Conservation (phyloP, 2,329 filamentous ascomycete species). For the Nemania sp. region DNA sequence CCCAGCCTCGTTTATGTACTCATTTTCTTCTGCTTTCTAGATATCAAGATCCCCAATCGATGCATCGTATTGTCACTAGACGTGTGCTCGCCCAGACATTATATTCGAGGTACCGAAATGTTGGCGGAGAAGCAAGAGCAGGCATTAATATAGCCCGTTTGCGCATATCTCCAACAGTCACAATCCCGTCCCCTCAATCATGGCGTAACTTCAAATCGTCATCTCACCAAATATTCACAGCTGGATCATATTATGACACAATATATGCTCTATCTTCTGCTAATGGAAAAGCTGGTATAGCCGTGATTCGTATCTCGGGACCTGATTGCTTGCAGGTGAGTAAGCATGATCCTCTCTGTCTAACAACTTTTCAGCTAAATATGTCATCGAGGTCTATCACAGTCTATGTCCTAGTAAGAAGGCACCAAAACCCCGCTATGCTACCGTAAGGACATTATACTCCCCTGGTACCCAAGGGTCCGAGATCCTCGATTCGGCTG, state of each 20-base stretch:
- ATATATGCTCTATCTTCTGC: conserved; percentile 94
- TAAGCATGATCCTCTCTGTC: conserved; percentile 18
- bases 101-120: conserved; percentile 12
- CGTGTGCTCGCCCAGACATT: conserved; percentile 28
- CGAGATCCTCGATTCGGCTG: conserved; percentile 74
- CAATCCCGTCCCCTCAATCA: conserved; percentile 4
- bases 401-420: conserved; percentile 53
- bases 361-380: conserved; percentile 26
- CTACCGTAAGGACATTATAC: conserved; percentile 74
- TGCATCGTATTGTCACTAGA: conserved; percentile 34
- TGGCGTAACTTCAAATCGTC: conserved; percentile 11
- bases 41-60: conserved; percentile 20
- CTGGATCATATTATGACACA: conserved; percentile 55
- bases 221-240: conserved; percentile 2
- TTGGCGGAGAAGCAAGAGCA: conserved; percentile 6
- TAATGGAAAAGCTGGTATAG: conserved; percentile 83
- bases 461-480: conserved; percentile 45
- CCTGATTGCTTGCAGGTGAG: conserved; percentile 67
- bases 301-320: conserved; percentile 85
- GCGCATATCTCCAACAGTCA: not conserved
- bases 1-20: conserved; percentile 3
- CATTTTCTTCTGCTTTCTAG: not conserved
- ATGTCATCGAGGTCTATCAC: conserved; percentile 49
- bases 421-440: conserved; percentile 56
- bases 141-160: conserved; percentile 1